Evolutionary conservation across 331 rosid species (phyloP), one percentile per base, ranked within the genome.

Genomic region (Malus hybrid): DNA sequence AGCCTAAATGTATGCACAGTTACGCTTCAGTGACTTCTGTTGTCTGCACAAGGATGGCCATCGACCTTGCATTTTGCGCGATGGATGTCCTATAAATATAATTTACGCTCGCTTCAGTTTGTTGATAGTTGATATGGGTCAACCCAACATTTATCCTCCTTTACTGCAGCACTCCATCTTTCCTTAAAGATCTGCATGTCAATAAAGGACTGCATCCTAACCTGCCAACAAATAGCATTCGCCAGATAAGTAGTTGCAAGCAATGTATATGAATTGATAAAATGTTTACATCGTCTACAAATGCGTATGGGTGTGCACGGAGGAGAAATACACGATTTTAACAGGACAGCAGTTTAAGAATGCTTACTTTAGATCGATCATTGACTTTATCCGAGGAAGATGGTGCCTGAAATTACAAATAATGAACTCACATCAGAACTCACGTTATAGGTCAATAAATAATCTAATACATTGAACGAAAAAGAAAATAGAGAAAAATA

Each of bases 331-430:
- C 68, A 14, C 5, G 8, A 22, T 55, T 15, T 9, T 27, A 71
- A 32, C 8, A 20, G 52, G 24, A 32, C 12, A 69, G 42, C 52
- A 10, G 70, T 36, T 36, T 1, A 27, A 29, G 42, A 65, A 12
- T 57, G 15, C 84, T 55, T 84, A 86, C 98, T 84, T 85, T 87
- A 42, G 80, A 80, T 88, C 98, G 84, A 75, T 75, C 74, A 76
- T 72, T 79, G 46, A 73, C 66, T 57, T 62, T 57, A 31, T 29
- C 62, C 31, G 87, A 70, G 42, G 70, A 74, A 29, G 81, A 44
- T 19, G 73, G 44, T 19, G 15, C 84, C 96, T 93, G 88, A 85
- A 83, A 80, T 59, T 50, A 71, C 79, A 74, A 81, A 44, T 68
- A 36, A 68, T 71, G 52, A 69, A 62, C 76, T 32, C 27, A 14